phyloP scores from a whole-genome alignment of 768 basidiomycete genomes.

The Tulasnella sp. region DNA sequence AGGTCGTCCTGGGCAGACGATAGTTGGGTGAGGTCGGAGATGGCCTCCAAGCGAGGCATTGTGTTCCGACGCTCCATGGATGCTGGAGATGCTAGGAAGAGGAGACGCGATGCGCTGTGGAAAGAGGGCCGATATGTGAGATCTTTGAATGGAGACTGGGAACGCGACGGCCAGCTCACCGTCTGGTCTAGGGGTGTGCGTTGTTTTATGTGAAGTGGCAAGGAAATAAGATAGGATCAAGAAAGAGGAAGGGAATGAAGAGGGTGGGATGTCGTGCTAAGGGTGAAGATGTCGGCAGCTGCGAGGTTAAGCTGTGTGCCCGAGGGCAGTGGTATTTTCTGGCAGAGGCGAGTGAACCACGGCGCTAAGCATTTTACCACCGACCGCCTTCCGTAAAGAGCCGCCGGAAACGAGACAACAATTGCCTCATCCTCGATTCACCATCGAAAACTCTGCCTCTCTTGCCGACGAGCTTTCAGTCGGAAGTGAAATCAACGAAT shows the following conservation, averaged over 20 bases:
- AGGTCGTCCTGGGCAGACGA: constrained; percentile 73
- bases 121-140: not conserved
- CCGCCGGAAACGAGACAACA: not conserved
- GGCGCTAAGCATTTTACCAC: not conserved
- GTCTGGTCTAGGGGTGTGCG: not conserved
- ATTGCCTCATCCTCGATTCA: not conserved
- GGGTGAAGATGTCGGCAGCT: not conserved
- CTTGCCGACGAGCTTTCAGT: too few relatives aligned
- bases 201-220: not conserved
- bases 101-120: not conserved
- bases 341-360: not conserved
- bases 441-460: too few relatives aligned
- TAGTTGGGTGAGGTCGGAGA: constrained; percentile 64
- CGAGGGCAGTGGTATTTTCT: constrained; percentile 11
- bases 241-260: not conserved
- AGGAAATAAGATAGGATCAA: not conserved
- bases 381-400: not conserved
- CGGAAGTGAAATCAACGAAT: too few relatives aligned
- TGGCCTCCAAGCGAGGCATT: constrained; percentile 8
- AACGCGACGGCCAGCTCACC: not conserved
- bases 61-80: constrained; percentile 20
- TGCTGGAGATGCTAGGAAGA: not conserved
- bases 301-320: not conserved
- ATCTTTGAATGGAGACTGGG: not conserved
- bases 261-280: not conserved